phyloP scores from a whole-genome alignment of 192 early-diverging fungal species.

The Linnemannia hyalina region DNA sequence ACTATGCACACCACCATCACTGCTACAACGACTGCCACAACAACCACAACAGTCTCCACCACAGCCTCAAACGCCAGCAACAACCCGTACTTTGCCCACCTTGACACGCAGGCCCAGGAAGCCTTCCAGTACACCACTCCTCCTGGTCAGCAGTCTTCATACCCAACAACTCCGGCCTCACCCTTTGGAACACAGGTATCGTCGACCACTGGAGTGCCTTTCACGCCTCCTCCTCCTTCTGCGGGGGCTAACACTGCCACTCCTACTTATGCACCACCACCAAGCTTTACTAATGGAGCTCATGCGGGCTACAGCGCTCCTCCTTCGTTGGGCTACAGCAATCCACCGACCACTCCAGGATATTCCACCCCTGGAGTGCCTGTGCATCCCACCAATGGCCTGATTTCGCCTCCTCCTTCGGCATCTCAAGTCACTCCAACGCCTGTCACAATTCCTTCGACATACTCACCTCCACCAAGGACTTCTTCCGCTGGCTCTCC shows the following conservation, averaged over 20 bases:
- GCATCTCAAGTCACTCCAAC: neutral
- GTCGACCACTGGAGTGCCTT: neutral
- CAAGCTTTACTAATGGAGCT: slow-evolving; percentile 19
- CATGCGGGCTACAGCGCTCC: slow-evolving; percentile 3
- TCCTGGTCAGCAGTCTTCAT: slow-evolving; percentile 13
- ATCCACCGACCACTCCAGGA: neutral
- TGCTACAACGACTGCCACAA: neutral
- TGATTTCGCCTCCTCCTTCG: slow-evolving; percentile 28
- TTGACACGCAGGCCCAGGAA: neutral
- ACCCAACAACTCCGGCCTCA: slow-evolving; percentile 1
- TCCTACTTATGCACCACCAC: slow-evolving; percentile 32
- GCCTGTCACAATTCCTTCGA: neutral
- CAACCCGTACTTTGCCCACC: slow-evolving; percentile 20
- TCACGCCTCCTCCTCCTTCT: slow-evolving; percentile 31
- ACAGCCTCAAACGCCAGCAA: slow-evolving; percentile 2
- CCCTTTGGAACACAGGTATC: neutral
- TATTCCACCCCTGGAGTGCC: neutral
- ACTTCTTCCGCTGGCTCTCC: slow-evolving; percentile 9
- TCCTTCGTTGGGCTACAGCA: slow-evolving; percentile 12
- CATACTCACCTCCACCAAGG: slow-evolving; percentile 31
- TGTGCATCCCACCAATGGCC: neutral
- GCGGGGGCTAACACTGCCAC: neutral
- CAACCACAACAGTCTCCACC: neutral
- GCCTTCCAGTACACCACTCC: slow-evolving; percentile 5
- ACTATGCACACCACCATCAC: neutral